phyloP scores from a whole-genome alignment of 306 rosid genomes.

The Coriaria nepalensis region DNA sequence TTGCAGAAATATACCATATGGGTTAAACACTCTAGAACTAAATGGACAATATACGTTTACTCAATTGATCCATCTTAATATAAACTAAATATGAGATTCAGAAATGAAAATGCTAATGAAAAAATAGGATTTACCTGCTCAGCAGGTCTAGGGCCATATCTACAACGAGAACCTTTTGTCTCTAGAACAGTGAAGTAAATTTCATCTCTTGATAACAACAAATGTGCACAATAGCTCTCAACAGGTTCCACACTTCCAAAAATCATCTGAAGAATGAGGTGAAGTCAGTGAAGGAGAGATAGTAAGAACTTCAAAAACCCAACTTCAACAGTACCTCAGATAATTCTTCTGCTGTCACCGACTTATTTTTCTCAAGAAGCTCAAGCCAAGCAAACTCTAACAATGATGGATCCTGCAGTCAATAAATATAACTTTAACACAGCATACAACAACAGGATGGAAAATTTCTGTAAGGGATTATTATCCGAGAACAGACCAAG shows the following conservation, averaged over 20 bases:
- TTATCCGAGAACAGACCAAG: conserved; percentile 46
- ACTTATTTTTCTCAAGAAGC: conserved; percentile 71
- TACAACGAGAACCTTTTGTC: conserved; percentile 54
- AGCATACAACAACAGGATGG: conserved; percentile 2
- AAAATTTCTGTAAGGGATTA: neutral
- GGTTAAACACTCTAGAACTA: neutral
- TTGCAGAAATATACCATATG: neutral
- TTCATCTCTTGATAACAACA: conserved; percentile 77
- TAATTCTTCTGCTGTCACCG: conserved; percentile 68
- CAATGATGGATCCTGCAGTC: conserved; percentile 62
- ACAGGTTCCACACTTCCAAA: conserved; percentile 76
- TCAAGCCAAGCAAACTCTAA: conserved; percentile 97
- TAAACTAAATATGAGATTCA: too few relatives aligned
- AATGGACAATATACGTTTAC: neutral
- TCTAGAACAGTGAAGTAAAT: conserved; percentile 70
- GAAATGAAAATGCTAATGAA: conserved; percentile 1
- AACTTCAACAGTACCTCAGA: conserved; percentile 52
- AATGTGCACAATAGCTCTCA: conserved; percentile 86
- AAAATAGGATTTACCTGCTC: conserved; percentile 45
- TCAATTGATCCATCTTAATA: neutral
- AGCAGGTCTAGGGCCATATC: conserved; percentile 78
- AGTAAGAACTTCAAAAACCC: conserved; percentile 10
- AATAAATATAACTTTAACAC: conserved; percentile 12
- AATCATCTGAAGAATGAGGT: conserved; percentile 57
- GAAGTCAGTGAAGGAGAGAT: conserved; percentile 19